These are phyloP conservation scores for Pyrrhoderma lamaoense DNA, from an alignment of 1,284 basidiomycete genomes.

Conservation along the genomic window DNA sequence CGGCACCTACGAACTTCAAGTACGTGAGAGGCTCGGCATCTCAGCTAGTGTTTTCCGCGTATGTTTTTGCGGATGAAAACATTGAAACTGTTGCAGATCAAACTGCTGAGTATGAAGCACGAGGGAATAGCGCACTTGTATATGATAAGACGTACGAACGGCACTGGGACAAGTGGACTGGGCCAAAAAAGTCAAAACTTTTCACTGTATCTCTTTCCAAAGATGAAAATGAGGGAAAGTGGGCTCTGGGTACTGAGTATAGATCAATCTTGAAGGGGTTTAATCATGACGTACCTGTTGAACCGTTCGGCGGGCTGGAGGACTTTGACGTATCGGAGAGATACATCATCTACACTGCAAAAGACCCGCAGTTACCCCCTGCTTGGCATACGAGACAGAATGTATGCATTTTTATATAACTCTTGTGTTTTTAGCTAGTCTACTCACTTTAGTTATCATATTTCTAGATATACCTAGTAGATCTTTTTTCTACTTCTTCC, in stretches of 20 bases:
- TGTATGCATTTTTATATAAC: slow-evolving; percentile 31
- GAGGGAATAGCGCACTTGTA: slow-evolving; percentile 69
- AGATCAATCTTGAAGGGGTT: slow-evolving; percentile 57
- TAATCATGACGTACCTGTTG: slow-evolving; percentile 64
- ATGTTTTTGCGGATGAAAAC: slow-evolving; percentile 69
- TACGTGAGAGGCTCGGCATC: slow-evolving; percentile 41
- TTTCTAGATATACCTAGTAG: slow-evolving; percentile 26
- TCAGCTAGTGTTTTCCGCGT: slow-evolving; percentile 66
- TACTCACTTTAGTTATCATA: slow-evolving; percentile 49
- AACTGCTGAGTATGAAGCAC: slow-evolving; percentile 63
- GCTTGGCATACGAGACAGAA: slow-evolving; percentile 80
- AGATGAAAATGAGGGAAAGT: slow-evolving; percentile 38
- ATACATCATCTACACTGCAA: slow-evolving; percentile 76
- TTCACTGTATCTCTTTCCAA: slow-evolving; percentile 56
- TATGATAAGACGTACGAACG: slow-evolving; percentile 74
- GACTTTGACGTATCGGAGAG: slow-evolving; percentile 69
- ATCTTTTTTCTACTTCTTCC: slow-evolving; percentile 16
- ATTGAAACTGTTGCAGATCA: slow-evolving; percentile 57
- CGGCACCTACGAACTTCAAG: slow-evolving; percentile 60
- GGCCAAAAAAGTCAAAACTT: slow-evolving; percentile 61
- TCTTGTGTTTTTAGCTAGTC: background rate
- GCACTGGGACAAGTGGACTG: slow-evolving; percentile 88
- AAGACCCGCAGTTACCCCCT: slow-evolving; percentile 65
- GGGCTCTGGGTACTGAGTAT: slow-evolving; percentile 46
- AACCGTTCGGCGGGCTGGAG: slow-evolving; percentile 72